phyloP scores from a whole-genome alignment of 2,329 filamentous ascomycete genomes.

The Aureobasidium sp. region DNA sequence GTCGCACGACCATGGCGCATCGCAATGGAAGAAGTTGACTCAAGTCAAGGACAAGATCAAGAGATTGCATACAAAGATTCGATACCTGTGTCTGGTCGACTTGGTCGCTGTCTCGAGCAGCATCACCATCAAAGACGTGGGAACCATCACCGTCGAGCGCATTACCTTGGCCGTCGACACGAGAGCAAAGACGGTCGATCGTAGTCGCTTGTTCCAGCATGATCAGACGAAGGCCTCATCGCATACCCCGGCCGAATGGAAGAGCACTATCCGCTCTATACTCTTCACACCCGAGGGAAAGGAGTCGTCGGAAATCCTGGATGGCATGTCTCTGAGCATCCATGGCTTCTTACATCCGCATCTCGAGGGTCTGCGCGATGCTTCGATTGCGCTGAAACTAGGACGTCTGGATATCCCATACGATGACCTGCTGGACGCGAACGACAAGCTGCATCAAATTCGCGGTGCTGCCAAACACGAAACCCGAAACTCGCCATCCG shows the following conservation, averaged over 20 bases:
- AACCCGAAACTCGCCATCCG: constrained; percentile 27
- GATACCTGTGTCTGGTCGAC: constrained; percentile 85
- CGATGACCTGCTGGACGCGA: constrained; percentile 69
- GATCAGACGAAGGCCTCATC: constrained; percentile 57
- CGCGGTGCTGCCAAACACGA: constrained; percentile 26
- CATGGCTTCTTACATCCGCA: constrained; percentile 85
- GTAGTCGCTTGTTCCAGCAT: constrained; percentile 81
- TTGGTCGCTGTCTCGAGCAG: constrained; percentile 70
- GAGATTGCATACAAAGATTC: constrained; percentile 73
- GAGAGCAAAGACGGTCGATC: constrained; percentile 81
- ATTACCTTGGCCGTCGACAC: constrained; percentile 87
- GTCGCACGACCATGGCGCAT: constrained; percentile 18
- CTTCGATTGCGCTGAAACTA: constrained; percentile 82
- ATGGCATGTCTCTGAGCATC: constrained; percentile 80
- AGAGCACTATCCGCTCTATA: constrained; percentile 75
- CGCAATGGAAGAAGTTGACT: constrained; percentile 71
- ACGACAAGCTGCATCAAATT: constrained; percentile 46
- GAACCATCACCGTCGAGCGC: constrained; percentile 75
- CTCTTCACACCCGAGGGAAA: constrained; percentile 79
- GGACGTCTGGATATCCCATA: constrained; percentile 85
- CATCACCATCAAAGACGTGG: constrained; percentile 70
- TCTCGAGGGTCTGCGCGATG: constrained; percentile 79
- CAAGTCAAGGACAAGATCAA: constrained; percentile 80
- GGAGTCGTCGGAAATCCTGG: constrained; percentile 80
- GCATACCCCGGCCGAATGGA: constrained; percentile 86